These are phyloP conservation scores for Pichia paraexigua DNA, from an alignment of 805 yeast species.

Conservation along the genomic window DNA sequence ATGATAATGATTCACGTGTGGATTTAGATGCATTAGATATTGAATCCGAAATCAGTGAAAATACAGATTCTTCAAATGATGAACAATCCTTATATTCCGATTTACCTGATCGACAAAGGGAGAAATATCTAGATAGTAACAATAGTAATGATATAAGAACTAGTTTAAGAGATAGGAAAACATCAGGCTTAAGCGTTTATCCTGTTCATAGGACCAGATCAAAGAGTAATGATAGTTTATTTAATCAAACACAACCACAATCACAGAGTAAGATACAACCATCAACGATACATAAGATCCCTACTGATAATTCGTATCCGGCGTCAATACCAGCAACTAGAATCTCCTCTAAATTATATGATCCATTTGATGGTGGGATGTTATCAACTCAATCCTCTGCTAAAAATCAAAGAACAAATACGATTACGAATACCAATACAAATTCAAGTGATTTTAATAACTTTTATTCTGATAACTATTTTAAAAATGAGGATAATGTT, in stretches of 20 bases:
- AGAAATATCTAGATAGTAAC: not conserved
- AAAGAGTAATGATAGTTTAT: not conserved
- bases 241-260: not conserved
- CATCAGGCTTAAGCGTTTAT: not conserved
- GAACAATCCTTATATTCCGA: not conserved
- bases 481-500: not conserved
- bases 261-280: not conserved
- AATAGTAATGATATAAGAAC: not conserved
- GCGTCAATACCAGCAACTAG: not conserved
- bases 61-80: not conserved
- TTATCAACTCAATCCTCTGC: not conserved
- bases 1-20: slow-evolving; percentile 8
- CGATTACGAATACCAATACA: not conserved
- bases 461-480: not conserved
- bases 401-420: not conserved
- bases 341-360: not conserved
- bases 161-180: not conserved
- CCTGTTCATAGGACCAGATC: not conserved
- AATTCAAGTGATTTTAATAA: slow-evolving; percentile 2
- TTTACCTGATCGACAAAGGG: not conserved
- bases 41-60: slow-evolving; percentile 1
- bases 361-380: not conserved
- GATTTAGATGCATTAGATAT: slow-evolving; percentile 13
- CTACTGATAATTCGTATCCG: not conserved
- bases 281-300: not conserved